Conservation (phyloP, 1,139 yeast species). For the Suhomyces choctaworum region DNA sequence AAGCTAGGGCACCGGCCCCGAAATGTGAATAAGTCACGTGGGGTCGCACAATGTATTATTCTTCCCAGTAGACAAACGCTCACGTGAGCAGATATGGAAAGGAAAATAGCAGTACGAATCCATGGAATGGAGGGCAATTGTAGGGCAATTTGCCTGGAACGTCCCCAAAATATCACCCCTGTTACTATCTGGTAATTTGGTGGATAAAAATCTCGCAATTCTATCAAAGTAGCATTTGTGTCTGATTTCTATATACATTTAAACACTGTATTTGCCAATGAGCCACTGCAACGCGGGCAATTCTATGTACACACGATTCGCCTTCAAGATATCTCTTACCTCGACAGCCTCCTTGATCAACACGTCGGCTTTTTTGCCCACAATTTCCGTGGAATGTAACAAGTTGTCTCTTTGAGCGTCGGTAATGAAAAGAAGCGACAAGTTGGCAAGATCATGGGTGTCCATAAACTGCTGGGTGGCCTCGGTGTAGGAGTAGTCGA, state of each 20-base stretch:
- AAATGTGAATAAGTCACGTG: not conserved
- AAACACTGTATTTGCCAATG: constrained; percentile 31
- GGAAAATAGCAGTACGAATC: too few species aligned
- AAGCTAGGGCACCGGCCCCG: constrained; percentile 4
- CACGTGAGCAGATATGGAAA: too few species aligned
- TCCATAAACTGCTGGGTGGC: constrained; percentile 62
- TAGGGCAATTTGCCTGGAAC: too few species aligned
- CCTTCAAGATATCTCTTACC: constrained; percentile 81
- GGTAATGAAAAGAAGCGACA: constrained; percentile 68
- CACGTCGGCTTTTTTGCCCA: constrained; percentile 57
- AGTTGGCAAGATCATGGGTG: constrained; percentile 52
- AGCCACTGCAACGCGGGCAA: constrained; percentile 67
- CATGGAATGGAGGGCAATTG: too few species aligned
- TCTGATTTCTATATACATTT: constrained; percentile 5
- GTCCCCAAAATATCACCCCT: too few species aligned
- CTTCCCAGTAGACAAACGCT: too few species aligned
- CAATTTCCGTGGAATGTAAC: constrained; percentile 48
- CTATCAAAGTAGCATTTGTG: too few species aligned
- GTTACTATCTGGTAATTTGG: too few species aligned
- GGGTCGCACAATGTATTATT: too few species aligned
- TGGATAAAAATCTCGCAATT: too few species aligned
- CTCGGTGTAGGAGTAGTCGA: constrained; percentile 45
- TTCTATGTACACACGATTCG: constrained; percentile 76
- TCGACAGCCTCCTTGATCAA: constrained; percentile 76
- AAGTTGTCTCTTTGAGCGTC: constrained; percentile 54